Evolutionary conservation across 495 filamentous ascomycete genomes (phyloP).

Genomic region (Aspergillus asperescens): DNA sequence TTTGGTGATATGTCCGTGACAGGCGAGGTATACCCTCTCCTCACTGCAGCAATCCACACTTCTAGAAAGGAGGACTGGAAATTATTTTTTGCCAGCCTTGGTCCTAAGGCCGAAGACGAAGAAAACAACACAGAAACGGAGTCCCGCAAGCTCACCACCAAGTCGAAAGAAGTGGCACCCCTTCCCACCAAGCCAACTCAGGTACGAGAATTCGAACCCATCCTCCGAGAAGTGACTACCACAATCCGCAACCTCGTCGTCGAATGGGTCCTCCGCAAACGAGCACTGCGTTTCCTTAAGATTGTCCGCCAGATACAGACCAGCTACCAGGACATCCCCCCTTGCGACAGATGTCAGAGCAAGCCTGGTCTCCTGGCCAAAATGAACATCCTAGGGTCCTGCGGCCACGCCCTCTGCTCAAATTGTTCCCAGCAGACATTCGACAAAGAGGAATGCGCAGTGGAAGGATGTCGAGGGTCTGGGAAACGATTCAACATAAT

Average conservation of each 20-base stretch:
- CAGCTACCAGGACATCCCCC: not conserved
- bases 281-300: conserved; percentile 31
- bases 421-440: conserved; percentile 24
- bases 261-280: conserved; percentile 26
- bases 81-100: conserved; percentile 5
- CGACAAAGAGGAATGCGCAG: conserved; percentile 24
- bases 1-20: conserved; percentile 27
- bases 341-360: conserved; percentile 30
- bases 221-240: conserved; percentile 22
- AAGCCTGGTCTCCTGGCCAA: conserved; percentile 6
- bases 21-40: conserved; percentile 5
- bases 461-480: conserved; percentile 28
- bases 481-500: conserved; percentile 31
- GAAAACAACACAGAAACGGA: not conserved
- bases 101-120: not conserved
- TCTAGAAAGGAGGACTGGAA: conserved; percentile 24
- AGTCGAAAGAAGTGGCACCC: not conserved
- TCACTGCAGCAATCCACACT: conserved; percentile 13
- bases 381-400: conserved; percentile 39
- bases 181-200: conserved; percentile 12
- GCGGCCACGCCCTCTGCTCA: conserved; percentile 49
- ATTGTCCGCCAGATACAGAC: conserved; percentile 23
- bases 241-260: conserved; percentile 23
- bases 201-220: conserved; percentile 13
- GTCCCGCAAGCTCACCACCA: not conserved